Base-by-base conservation (phyloP, 192 early-diverging fungal genomes). In the Dispira parvispora region DNA sequence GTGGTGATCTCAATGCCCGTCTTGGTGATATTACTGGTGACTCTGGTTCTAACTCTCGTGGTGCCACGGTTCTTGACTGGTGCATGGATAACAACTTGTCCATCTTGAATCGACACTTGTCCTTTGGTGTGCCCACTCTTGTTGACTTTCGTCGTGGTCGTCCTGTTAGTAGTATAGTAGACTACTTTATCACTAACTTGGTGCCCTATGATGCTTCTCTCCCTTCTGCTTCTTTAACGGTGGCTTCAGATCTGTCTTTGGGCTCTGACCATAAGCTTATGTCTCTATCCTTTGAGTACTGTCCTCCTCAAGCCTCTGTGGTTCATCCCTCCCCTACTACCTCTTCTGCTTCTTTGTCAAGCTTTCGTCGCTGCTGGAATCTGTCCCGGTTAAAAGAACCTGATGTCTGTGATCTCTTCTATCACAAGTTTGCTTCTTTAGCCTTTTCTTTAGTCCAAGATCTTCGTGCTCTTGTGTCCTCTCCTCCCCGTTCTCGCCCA, bases 1-100 rank as follows among this genome's bases (percentile, higher is more conserved):
- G 65, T 62, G 65, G 65, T 8, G 65, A 67, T 50, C 26, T 67
- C 13, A 67, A 67, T 28, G 43, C 61, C 11, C 61, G 65, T 3
- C 57, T 62, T 61, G 60, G 47, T 13, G 25, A 2, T 2, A 11
- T 6, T 8, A 62, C 46, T 46, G 65, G 65, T 1, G 65, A 67
- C 27, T 50, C 44, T 20, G 12, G 3, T 8, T 12, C 11, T 12
- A 67, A 21, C 27, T 16, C 42, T 25, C 18, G 47, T 25, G 66
- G 62, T 20, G 38, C 23, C 9, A 4, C 28, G 1, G 42, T 67
- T 2, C 1, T 8, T 0, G 5, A 12, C 0, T 67, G 66, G 66
- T 11, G 62, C 9, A 16, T 11, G 4, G 52, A 62, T 21, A 6
- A 12, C 27, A 20, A 18, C 9, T n/a, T 63, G 0, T 21, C 38